Base-by-base conservation (phyloP, 2,329 filamentous ascomycete genomes). In the Fusarium lyarnte region DNA sequence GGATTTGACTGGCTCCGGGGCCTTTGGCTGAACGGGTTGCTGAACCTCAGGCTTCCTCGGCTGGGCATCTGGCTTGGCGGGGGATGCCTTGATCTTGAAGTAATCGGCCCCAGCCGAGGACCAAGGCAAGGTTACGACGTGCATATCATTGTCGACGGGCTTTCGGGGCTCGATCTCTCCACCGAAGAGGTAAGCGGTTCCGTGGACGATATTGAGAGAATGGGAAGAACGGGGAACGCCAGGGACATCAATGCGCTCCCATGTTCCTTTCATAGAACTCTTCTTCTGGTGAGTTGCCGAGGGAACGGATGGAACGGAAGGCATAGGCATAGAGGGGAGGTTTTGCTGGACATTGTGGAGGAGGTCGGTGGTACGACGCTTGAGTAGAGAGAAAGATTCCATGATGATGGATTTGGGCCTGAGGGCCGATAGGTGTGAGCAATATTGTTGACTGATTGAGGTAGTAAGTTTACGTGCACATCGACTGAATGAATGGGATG, bases 181-280 rank as follows among this genome's bases (percentile, higher is more conserved):
- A 66, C 94, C 94, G 78, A 94, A 97, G 76, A 97, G 85, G 80
- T 90, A 92, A 45, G 87, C 87, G 42, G 83, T 83, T 31, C 86
- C 83, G 38, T 83, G 83, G 51, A 91, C 79, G 49, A 91, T 86
- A 46, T 93, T 87, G 74, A 94, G 79, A 6, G 89, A 87, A 78
- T 96, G 93, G 1, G 93, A 94, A 3, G 93, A 95, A 59, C 93
- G 90, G 42, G 89, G 89, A 12, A 94, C 85, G 2, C 84, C 73
- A 6, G 87, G 85, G 38, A 88, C 78, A 43, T 85, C 78, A 75
- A 92, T 84, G 74, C 86, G 87, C 76, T 90, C 85, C 89, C 89
- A 91, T 55, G 88, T 90, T 39, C 85, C 89, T 73, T 85, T 88
- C 74, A 89, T 83, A 47, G 79, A 78, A 45, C 78, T 72, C 52